Evolutionary conservation across 352 stramenopile genomes (phyloP), one percentile per base, ranked within the genome.

Genomic region (Hyaloperonospora arabidopsidis): DNA sequence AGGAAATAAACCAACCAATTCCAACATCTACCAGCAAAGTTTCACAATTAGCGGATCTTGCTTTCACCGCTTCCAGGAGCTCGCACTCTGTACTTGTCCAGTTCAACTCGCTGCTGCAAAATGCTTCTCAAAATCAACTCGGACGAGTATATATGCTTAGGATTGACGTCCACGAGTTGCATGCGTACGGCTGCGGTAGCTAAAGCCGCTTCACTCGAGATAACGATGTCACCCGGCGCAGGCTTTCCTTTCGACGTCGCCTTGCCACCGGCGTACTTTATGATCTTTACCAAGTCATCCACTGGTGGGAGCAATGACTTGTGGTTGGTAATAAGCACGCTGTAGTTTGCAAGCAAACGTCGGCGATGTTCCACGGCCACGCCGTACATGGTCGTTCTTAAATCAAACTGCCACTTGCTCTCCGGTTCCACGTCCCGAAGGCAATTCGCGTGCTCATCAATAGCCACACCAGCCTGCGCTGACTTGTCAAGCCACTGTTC

Each of bases 241-340:
- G 65, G 58, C 19, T 64, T 69, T 34, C 68, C 68, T 51, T 68
- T 78, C 3, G 39, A 54, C 14, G 28, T 43, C 15, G 63, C 72
- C 21, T 61, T 62, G 2, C 74, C 74, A 10, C 74, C 74, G 2
- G 70, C 74, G 45, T 66, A 77, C 57, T 78, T 57, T 10, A 84
- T 62, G 45, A 84, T 84, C 45, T 76, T 81, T 44, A 65, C 54
- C 22, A 84, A 52, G 12, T 81, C 70, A 10, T 70, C 67, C 22
- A 70, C 61, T 2, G 74, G 68, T 8, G 74, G 74, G 35, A 70
- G 57, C 15, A 84, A 54, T n/a, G 60, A 78, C 49, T 79, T 81
- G 68, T 84, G 74, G 32, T 66, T 68, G 17, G 61, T 77, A 38
- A 84, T 76, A 65, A 75, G 81, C 29, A 84, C 63, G 29, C 44